A percentile compares a stretch with the other conserved stretches of the same genome.
These are phyloP conservation scores for Neurospora sp. DNA, from an alignment of 495 filamentous ascomycete species.

Conservation along the genomic window DNA sequence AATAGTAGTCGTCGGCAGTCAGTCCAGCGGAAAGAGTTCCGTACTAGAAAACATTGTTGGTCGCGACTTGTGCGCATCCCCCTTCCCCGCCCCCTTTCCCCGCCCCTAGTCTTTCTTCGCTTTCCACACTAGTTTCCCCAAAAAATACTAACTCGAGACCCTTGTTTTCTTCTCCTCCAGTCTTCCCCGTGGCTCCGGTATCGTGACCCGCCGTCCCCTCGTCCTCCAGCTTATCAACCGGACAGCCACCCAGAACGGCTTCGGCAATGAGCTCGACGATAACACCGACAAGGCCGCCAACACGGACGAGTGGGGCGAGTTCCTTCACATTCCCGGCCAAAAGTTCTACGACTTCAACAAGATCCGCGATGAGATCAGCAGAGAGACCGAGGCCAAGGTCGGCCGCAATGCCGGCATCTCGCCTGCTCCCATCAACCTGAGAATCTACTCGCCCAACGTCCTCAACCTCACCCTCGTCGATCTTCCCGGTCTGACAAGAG, in stretches of 20 bases:
- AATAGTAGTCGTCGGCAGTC: constrained; percentile 96
- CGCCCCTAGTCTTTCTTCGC: constrained; percentile 2
- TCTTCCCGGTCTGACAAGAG: constrained; percentile 93
- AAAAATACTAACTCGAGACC: constrained; percentile 5
- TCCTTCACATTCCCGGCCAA: constrained; percentile 94
- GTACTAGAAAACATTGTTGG: constrained; percentile 99
- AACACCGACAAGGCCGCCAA: constrained; percentile 73
- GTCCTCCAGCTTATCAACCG: constrained; percentile 98
- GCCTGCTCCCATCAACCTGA: constrained; percentile 88
- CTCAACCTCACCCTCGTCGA: constrained; percentile 96
- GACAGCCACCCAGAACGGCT: constrained; percentile 59
- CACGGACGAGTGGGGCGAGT: constrained; percentile 96
- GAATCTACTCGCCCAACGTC: constrained; percentile 97
- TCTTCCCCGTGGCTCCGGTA: constrained; percentile 93
- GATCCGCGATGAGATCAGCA: constrained; percentile 95
- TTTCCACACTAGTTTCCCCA: neutral
- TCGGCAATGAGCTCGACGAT: constrained; percentile 56
- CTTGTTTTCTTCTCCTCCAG: constrained; percentile 34
- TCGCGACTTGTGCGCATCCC: constrained; percentile 77
- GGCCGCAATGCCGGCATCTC: constrained; percentile 95
- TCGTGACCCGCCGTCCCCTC: constrained; percentile 92
- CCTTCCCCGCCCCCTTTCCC: constrained; percentile 3
- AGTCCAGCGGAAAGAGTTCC: constrained; percentile 99
- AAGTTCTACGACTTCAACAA: constrained; percentile 99
- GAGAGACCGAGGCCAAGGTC: constrained; percentile 94